Percentiles rank a stretch among this genome's conserved stretches.
phyloP scores from a whole-genome alignment of 768 basidiomycete genomes.

The Kwoniella newhampshirensis region DNA sequence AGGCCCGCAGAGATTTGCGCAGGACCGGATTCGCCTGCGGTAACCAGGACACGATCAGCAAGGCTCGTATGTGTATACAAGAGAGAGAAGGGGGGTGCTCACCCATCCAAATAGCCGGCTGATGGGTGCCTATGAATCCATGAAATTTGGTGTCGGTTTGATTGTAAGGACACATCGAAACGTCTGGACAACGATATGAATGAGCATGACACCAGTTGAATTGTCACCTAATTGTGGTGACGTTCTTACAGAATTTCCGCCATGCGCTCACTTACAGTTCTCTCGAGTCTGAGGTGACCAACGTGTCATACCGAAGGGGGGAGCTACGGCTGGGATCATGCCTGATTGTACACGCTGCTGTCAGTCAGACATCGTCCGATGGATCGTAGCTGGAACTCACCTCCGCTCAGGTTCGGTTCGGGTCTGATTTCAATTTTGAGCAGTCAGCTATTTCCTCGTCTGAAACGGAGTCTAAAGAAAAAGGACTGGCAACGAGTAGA shows the following conservation, averaged over 20 bases:
- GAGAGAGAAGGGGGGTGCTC: constrained; percentile 17
- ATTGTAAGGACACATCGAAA: constrained; percentile 44
- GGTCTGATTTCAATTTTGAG: constrained; percentile 23
- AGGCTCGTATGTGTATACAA: not conserved
- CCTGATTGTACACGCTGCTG: constrained; percentile 35
- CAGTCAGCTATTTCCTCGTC: not conserved
- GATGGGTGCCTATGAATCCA: constrained; percentile 76
- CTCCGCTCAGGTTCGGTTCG: constrained; percentile 38
- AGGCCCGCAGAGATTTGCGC: constrained; percentile 59
- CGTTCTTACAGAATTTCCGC: constrained; percentile 70
- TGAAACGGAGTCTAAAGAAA: too few species aligned
- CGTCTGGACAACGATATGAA: constrained; percentile 9
- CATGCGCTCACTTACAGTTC: constrained; percentile 71
- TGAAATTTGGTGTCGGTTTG: constrained; percentile 62
- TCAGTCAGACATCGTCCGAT: not conserved
- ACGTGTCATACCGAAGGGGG: constrained; percentile 81
- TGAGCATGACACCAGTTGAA: not conserved
- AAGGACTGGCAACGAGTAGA: too few species aligned
- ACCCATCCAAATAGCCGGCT: constrained; percentile 86
- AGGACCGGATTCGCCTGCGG: constrained; percentile 52
- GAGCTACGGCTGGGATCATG: constrained; percentile 70
- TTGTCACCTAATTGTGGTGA: too few species aligned
- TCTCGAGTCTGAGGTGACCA: constrained; percentile 79
- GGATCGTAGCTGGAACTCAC: constrained; percentile 9
- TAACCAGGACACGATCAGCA: constrained; percentile 36